phyloP scores from a whole-genome alignment of 73 alveolate genomes.

The Paramecium biaurelia region DNA sequence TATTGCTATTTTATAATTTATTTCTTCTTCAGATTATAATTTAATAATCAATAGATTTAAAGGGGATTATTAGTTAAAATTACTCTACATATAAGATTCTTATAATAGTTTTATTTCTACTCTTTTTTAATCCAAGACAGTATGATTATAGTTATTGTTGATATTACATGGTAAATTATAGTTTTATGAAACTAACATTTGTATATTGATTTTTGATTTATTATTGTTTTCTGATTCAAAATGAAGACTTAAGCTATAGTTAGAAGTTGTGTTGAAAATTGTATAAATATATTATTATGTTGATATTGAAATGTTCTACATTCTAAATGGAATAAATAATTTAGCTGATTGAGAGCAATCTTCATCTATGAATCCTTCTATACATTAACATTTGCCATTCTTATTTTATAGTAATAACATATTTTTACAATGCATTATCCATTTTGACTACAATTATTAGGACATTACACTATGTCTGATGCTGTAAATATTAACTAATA shows the following conservation, averaged over 20 bases:
- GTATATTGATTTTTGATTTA: not conserved
- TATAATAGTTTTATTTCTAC: not conserved
- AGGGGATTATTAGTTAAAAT: not conserved
- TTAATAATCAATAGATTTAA: not conserved
- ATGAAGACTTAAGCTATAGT: not conserved
- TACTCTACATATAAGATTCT: not conserved
- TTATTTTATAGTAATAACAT: not conserved
- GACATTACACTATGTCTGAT: not conserved
- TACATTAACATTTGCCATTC: not conserved
- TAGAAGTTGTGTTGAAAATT: not conserved
- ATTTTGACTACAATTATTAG: not conserved
- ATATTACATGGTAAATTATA: not conserved
- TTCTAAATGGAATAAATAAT: not conserved
- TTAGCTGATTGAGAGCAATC: not conserved
- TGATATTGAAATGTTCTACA: not conserved
- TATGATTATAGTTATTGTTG: not conserved
- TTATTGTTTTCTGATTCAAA: not conserved
- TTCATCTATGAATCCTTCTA: not conserved
- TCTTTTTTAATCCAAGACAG: not conserved
- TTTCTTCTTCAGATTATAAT: not conserved
- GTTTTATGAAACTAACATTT: not conserved
- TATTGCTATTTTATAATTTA: not conserved
- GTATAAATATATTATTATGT: not conserved
- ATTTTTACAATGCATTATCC: not conserved
- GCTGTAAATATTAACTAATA: not conserved